A percentile compares a stretch with the other conserved stretches of the same genome.
Conservation (phyloP, 106 monocot species). For the Agapanthus africanus region DNA sequence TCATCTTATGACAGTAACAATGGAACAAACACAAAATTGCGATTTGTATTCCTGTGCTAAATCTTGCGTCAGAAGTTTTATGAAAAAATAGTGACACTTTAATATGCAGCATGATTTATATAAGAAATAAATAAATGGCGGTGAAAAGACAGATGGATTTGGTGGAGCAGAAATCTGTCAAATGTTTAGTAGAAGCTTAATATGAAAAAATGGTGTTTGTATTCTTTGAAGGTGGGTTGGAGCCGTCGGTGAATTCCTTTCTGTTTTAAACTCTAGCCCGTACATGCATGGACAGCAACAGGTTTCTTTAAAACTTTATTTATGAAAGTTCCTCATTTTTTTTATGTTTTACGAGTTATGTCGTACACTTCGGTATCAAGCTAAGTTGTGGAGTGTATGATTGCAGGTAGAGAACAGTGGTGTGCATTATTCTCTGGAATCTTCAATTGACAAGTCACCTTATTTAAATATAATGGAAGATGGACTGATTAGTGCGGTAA, state of each 20-base stretch:
- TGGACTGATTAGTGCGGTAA: slow-evolving; percentile 55
- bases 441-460: slow-evolving; percentile 77
- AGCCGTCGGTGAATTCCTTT: slow-evolving; percentile 73
- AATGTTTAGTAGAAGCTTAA: background rate
- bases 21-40: too few species aligned
- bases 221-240: slow-evolving; percentile 72
- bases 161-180: background rate
- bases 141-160: background rate
- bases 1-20: too few species aligned
- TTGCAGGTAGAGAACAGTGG: slow-evolving; percentile 21
- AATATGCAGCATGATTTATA: background rate
- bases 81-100: background rate
- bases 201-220: slow-evolving; percentile 4
- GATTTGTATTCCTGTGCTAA: background rate
- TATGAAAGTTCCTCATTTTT: background rate
- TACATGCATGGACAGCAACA: slow-evolving; percentile 62
- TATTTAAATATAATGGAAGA: slow-evolving; percentile 73
- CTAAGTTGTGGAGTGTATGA: background rate
- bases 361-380: background rate
- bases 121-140: too few species aligned
- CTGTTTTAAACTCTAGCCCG: slow-evolving; percentile 44
- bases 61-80: background rate
- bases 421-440: slow-evolving; percentile 41
- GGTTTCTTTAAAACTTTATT: slow-evolving; percentile 10
- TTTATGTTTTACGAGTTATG: background rate